These are phyloP conservation scores for Porphyra umbilicalis DNA, from an alignment of 31 red algal genomes.

Conservation along the genomic window DNA sequence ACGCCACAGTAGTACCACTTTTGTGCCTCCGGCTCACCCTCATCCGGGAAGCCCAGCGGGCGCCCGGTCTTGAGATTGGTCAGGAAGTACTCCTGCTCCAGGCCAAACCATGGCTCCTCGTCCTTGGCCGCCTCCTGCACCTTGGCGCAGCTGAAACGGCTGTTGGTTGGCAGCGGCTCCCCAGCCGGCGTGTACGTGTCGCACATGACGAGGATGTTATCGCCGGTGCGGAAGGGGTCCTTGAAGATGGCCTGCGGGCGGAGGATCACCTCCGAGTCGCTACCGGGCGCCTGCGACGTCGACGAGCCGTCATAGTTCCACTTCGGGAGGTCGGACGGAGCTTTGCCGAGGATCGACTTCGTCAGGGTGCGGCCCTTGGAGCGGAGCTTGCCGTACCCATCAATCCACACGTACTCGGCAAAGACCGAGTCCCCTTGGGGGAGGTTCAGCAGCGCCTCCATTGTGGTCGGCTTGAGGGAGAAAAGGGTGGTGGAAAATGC, in stretches of 20 bases:
- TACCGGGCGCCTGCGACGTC: constrained; percentile 75
- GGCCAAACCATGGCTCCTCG: constrained; percentile 85
- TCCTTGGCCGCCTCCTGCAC: constrained; percentile 62
- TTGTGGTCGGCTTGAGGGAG: too few relatives aligned
- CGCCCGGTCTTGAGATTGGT: constrained; percentile 39
- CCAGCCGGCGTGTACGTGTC: constrained; percentile 79
- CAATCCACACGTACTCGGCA: constrained; percentile 85
- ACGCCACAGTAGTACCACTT: constrained; percentile 96
- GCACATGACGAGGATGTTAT: constrained; percentile 90
- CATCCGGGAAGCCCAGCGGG: constrained; percentile 84
- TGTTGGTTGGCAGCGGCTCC: constrained; percentile 73
- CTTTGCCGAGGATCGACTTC: neutral
- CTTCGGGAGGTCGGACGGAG: constrained; percentile 38
- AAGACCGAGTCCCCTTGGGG: constrained; percentile 21
- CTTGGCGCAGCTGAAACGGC: constrained; percentile 51
- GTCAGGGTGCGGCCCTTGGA: constrained; percentile 39
- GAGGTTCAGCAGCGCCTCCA: constrained; percentile 27
- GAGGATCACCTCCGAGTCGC: constrained; percentile 73
- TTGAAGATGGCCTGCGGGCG: constrained; percentile 77
- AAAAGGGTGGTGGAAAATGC: too few relatives aligned
- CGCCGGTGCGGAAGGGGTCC: constrained; percentile 67
- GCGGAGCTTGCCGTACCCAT: constrained; percentile 54
- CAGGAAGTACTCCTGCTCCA: constrained; percentile 98
- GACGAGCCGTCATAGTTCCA: constrained; percentile 87
- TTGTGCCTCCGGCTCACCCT: constrained; percentile 77